phyloP scores from a whole-genome alignment of 139 green algal species.

The Tetraselmis chui region DNA sequence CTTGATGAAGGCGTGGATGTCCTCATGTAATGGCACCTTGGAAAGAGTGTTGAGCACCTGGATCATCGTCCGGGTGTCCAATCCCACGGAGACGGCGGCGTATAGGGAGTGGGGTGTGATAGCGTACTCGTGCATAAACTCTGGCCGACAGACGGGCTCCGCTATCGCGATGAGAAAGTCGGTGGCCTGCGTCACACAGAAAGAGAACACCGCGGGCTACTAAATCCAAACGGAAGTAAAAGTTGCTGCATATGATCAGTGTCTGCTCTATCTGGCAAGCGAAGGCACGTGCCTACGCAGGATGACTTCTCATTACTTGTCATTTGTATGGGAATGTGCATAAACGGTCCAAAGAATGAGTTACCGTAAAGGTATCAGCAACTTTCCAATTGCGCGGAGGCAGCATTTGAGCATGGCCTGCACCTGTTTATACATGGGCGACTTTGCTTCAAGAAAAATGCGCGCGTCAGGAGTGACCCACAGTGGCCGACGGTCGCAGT shows the following conservation, averaged over 20 bases:
- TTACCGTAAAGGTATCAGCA: too few species aligned
- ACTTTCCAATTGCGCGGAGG: too few species aligned
- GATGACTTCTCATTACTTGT: too few species aligned
- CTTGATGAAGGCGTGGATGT: slow-evolving; percentile 74
- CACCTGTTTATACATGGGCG: slow-evolving; percentile 85
- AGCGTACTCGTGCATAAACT: slow-evolving; percentile 90
- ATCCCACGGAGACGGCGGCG: slow-evolving; percentile 89
- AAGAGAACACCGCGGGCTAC: too few species aligned
- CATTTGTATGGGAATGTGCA: too few species aligned
- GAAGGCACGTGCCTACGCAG: too few species aligned
- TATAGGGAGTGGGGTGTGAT: slow-evolving; percentile 96
- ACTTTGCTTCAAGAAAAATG: slow-evolving; percentile 96
- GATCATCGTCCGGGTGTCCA: slow-evolving; percentile 89
- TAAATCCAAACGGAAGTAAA: too few species aligned
- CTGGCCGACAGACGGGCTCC: slow-evolving; percentile 84
- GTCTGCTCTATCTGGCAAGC: too few species aligned
- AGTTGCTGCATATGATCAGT: too few species aligned
- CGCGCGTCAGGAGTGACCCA: slow-evolving; percentile 90
- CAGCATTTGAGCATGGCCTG: not conserved
- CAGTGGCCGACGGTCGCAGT: slow-evolving; percentile 45
- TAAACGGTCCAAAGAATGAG: too few species aligned
- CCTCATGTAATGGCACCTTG: slow-evolving; percentile 42
- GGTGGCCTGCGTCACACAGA: slow-evolving; percentile 88
- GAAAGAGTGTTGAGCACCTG: slow-evolving; percentile 59
- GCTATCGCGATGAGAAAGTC: slow-evolving; percentile 97